Percentiles rank a stretch among this genome's conserved stretches.
Conservation (phyloP, 768 basidiomycete genomes). For the Candolleomyces efflorescens region DNA sequence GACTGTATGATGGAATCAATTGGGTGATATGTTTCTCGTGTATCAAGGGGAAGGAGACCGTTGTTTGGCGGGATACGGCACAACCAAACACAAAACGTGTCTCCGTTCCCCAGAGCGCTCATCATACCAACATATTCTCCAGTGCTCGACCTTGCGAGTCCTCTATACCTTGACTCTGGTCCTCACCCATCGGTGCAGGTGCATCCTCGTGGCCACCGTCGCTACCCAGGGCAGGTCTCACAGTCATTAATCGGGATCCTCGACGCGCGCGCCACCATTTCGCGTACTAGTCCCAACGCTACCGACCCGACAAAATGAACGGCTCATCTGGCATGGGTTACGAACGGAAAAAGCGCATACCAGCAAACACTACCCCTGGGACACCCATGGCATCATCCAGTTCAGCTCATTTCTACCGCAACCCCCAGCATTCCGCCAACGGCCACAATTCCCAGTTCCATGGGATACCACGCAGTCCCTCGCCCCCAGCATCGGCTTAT, state of each 20-base stretch:
- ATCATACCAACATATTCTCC: not conserved
- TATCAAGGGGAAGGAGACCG: not conserved
- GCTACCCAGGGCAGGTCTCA: conserved; percentile 7
- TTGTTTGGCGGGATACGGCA: not conserved
- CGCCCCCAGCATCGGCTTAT: conserved; percentile 80
- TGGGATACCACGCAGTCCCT: conserved; percentile 33
- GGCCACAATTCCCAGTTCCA: conserved; percentile 16
- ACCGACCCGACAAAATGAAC: conserved; percentile 16
- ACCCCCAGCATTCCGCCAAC: conserved; percentile 20
- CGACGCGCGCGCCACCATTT: not conserved
- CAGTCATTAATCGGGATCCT: not conserved
- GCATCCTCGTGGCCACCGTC: not conserved
- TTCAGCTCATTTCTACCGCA: conserved; percentile 29
- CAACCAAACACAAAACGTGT: conserved; percentile 8
- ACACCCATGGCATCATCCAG: conserved; percentile 31
- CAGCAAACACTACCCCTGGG: conserved; percentile 27
- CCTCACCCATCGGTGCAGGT: not conserved
- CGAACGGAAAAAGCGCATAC: conserved; percentile 40
- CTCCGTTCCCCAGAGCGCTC: not conserved
- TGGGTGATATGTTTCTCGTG: not conserved
- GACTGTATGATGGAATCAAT: not conserved
- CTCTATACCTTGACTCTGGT: not conserved
- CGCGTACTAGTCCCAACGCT: not conserved
- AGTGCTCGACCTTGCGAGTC: not conserved
- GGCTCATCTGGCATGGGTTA: conserved; percentile 36